Base-by-base conservation (phyloP, 2,329 filamentous ascomycete species). In the Epichloe amarillans region DNA sequence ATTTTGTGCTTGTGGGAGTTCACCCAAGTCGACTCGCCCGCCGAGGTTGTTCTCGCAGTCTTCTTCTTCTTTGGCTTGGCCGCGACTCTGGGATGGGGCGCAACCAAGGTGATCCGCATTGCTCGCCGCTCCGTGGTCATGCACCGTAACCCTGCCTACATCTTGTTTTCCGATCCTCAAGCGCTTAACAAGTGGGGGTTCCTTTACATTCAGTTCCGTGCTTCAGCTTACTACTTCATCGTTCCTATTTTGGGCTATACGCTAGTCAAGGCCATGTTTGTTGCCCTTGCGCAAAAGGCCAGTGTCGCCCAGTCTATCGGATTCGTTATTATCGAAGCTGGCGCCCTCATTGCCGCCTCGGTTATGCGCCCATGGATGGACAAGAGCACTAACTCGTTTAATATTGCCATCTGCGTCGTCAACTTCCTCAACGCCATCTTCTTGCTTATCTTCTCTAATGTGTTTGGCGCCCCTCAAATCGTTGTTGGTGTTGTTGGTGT, bases 151-250 rank as follows among this genome's bases (percentile, higher is more conserved):
- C 89, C 91, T 26, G 91, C 90, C 30, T 96, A 96, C 69, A 95
- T 96, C 59, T 82, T 97, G 55, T 97, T 94, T 72, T 95, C 91
- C 2, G 90, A 97, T 61, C 89, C 90, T n/a, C 79, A 88, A 55
- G 84, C 86, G 49, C 79, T 97, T 56, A 95, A 96, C 79, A 95
- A 95, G 71, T 96, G 90, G 91, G 91, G 91, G 21, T 96, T 96
- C 74, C 79, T 97, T 57, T 97, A 97, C 64, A 88, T 97, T 40
- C 90, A 95, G 67, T 96, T 95, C 76, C 86, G 91, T 61, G 91
- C 91, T 39, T 91, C 89, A 2, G 88, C 89, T 39, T 96, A 95
- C 76, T 96, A 94, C 73, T 96, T 91, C 68, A 88, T 96, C 60
- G 79, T 94, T 37, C 88, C 88, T 0, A 71, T 84, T 49, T 74